Conservation (phyloP, 2,329 filamentous ascomycete genomes). For the Westerdykella aurantiaca region DNA sequence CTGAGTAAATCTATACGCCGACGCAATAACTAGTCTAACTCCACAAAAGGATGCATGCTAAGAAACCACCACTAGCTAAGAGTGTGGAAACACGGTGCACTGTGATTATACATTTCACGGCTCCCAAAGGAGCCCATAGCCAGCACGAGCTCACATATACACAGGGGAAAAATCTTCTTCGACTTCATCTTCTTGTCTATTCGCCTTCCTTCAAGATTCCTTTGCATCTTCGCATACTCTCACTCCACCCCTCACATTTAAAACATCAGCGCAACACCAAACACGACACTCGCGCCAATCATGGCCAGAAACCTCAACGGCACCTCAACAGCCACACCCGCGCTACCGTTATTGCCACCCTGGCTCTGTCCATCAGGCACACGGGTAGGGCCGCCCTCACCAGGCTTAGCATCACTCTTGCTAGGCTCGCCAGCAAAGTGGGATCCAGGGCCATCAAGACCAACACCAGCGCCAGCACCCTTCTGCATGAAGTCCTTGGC, state of each 20-base stretch:
- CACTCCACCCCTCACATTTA: constrained; percentile 7
- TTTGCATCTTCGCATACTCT: too few species aligned
- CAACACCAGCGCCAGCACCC: constrained; percentile 4
- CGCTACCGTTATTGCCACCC: constrained; percentile 2
- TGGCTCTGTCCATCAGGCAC: constrained; percentile 12
- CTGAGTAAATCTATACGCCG: too few species aligned
- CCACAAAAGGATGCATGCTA: too few species aligned
- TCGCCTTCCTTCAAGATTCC: too few species aligned
- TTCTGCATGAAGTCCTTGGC: constrained; percentile 47
- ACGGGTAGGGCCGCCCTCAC: constrained; percentile 24
- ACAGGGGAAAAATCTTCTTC: too few species aligned
- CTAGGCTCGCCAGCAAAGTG: constrained; percentile 29
- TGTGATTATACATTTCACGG: too few species aligned
- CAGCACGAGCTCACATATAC: too few species aligned
- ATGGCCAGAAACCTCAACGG: constrained; percentile 27
- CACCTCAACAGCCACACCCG: constrained; percentile 22
- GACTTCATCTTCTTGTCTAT: too few species aligned
- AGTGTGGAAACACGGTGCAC: too few species aligned
- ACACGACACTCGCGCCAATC: constrained; percentile 26
- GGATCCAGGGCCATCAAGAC: constrained; percentile 11
- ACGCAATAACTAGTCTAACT: too few species aligned
- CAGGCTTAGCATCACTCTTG: constrained; percentile 22
- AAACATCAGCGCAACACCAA: constrained; percentile 29
- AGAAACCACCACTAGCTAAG: too few species aligned
- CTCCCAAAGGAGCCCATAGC: too few species aligned